Conservation (phyloP, 2,329 filamentous ascomycete species). For the Colletotrichum sp. region DNA sequence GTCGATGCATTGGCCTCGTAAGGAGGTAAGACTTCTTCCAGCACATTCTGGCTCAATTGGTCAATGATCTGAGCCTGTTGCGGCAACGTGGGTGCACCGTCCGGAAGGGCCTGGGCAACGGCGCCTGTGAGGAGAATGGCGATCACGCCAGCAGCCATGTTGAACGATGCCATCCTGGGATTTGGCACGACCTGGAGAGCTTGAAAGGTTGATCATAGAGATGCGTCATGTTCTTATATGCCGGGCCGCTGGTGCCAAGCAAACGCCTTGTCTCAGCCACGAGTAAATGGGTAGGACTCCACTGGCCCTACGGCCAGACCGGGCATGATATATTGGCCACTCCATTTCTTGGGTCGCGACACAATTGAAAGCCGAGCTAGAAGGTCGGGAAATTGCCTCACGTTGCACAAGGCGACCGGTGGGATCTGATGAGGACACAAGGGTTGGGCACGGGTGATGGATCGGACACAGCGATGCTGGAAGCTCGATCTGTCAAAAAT, state of each 20-base stretch:
- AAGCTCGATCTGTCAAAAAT: neutral
- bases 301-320: neutral
- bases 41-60: conserved; percentile 47
- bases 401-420: neutral
- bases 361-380: neutral
- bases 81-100: neutral
- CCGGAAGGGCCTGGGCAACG: neutral
- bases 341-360: neutral
- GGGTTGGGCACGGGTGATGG: neutral
- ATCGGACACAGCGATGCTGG: neutral
- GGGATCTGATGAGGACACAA: neutral
- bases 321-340: neutral
- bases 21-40: conserved; percentile 41
- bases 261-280: neutral
- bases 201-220: neutral
- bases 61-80: conserved; percentile 44
- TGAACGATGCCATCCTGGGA: neutral
- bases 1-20: conserved; percentile 38
- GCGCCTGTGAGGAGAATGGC: neutral
- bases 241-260: neutral
- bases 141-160: neutral
- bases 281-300: neutral
- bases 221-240: neutral
- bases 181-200: neutral
- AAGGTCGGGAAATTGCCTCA: neutral